phyloP scores from a whole-genome alignment of 1,284 basidiomycete genomes.

The Pseudozyma thailandica region DNA sequence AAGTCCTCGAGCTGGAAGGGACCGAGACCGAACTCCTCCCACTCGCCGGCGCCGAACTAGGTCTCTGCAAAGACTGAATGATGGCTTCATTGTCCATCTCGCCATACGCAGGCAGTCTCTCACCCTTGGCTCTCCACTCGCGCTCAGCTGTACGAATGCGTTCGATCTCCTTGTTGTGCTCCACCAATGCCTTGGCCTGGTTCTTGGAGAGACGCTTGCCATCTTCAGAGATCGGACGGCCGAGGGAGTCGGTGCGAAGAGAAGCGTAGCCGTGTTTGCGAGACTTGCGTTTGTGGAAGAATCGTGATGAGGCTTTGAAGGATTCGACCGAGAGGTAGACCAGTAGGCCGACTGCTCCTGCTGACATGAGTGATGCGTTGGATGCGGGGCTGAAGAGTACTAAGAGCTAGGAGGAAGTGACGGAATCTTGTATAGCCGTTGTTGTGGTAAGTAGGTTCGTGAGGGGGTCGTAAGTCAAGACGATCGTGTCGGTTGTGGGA shows the following conservation, averaged over 20 bases:
- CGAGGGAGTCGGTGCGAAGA: conserved; percentile 40
- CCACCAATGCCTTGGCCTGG: conserved; percentile 42
- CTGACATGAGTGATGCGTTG: no score
- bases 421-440: background rate
- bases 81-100: conserved; percentile 40
- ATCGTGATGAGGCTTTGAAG: conserved; percentile 46
- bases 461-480: background rate
- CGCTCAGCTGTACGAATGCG: conserved; percentile 47
- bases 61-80: conserved; percentile 28
- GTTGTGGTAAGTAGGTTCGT: background rate
- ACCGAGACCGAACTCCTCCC: conserved; percentile 1
- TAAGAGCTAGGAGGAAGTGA: background rate
- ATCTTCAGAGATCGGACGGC: conserved; percentile 39
- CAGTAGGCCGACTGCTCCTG: conserved; percentile 36
- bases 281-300: conserved; percentile 37
- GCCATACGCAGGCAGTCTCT: conserved; percentile 32
- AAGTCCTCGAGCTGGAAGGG: background rate
- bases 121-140: conserved; percentile 45
- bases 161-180: conserved; percentile 43
- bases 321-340: conserved; percentile 44
- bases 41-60: conserved; percentile 27
- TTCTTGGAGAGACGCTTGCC: conserved; percentile 44
- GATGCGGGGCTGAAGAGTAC: background rate
- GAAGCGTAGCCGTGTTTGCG: conserved; percentile 48
- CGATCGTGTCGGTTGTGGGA: background rate